Conservation (phyloP, 495 filamentous ascomycete species). For the Hyphodiscus hymeniophilus region DNA sequence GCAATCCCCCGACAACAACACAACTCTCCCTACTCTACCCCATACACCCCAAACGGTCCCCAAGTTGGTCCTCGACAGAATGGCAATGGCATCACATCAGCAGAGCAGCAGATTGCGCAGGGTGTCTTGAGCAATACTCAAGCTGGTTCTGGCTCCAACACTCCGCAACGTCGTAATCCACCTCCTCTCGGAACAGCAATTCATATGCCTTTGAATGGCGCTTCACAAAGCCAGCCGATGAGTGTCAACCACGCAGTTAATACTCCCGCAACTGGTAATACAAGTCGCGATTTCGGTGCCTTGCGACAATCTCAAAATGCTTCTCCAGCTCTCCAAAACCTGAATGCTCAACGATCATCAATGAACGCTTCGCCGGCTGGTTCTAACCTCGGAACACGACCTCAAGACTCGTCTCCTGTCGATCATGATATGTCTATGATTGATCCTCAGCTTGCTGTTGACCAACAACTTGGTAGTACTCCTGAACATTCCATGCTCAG, state of each 20-base stretch:
- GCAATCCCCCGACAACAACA: constrained; percentile 17
- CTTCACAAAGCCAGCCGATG: constrained; percentile 18
- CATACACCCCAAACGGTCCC: constrained; percentile 15
- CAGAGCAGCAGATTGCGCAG: constrained; percentile 25
- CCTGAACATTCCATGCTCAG: constrained; percentile 8
- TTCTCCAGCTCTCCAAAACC: constrained; percentile 17
- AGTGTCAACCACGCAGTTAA: constrained; percentile 20
- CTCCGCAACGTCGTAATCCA: constrained; percentile 21
- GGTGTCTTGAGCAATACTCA: constrained; percentile 20
- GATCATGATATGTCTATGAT: constrained; percentile 23
- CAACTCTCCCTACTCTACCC: constrained; percentile 21
- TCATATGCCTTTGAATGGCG: constrained; percentile 18
- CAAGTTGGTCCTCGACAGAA: constrained; percentile 14
- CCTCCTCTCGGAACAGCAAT: constrained; percentile 18
- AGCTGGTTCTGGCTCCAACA: constrained; percentile 13
- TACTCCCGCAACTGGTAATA: constrained; percentile 2
- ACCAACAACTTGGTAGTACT: constrained; percentile 14
- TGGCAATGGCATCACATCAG: constrained; percentile 15
- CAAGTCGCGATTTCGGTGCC: not conserved
- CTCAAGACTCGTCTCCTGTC: constrained; percentile 9
- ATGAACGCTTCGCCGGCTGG: constrained; percentile 16
- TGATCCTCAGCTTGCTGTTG: constrained; percentile 22
- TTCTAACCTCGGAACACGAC: constrained; percentile 9
- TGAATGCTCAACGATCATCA: constrained; percentile 11
- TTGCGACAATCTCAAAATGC: constrained; percentile 18